A percentile compares a stretch with the other conserved stretches of the same genome.
phyloP scores from a whole-genome alignment of 1,284 basidiomycete species.

The Pisolithus thermaeus region DNA sequence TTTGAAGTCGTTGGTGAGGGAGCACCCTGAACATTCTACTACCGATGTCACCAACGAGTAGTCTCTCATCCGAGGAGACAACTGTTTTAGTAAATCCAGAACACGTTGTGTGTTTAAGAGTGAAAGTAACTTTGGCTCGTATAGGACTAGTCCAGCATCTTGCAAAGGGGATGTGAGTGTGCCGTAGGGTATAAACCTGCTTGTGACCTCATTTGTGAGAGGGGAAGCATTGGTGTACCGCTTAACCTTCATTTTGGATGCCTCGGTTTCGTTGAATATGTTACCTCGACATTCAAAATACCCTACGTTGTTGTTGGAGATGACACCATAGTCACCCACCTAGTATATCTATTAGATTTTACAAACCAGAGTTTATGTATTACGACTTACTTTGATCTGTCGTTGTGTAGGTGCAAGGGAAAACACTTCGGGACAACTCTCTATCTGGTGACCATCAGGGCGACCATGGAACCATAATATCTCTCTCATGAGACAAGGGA shows the following conservation, averaged over 20 bases:
- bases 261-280: neutral
- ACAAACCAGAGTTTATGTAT: neutral
- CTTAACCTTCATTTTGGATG: neutral
- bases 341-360: neutral
- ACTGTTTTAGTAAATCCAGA: neutral
- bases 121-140: neutral
- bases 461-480: no score
- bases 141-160: neutral
- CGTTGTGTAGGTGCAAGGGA: neutral
- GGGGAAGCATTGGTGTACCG: neutral
- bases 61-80: neutral
- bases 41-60: neutral
- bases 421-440: neutral
- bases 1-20: neutral
- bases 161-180: no score
- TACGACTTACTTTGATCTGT: neutral
- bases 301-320: neutral
- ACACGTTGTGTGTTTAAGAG: neutral
- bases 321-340: neutral
- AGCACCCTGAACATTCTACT: neutral
- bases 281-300: neutral
- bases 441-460: no score
- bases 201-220: neutral
- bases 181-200: neutral
- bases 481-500: no score